These are phyloP conservation scores for Eucalyptus marginata DNA, from an alignment of 345 rosid genomes.

Conservation along the genomic window DNA sequence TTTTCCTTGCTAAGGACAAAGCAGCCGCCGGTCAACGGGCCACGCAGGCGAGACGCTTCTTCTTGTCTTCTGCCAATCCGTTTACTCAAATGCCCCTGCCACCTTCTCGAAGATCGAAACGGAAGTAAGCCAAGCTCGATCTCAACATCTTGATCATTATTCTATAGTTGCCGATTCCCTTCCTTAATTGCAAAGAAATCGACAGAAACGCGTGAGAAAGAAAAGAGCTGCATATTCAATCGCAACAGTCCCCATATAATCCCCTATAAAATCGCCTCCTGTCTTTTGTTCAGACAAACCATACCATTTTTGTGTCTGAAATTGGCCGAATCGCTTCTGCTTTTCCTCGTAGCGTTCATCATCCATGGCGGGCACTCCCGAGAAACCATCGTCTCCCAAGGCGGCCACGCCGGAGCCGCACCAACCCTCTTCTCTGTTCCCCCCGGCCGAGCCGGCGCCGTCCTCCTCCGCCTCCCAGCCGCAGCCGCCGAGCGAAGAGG, in stretches of 20 bases:
- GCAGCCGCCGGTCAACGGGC: not conserved
- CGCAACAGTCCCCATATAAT: fast-evolving
- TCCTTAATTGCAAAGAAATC: not conserved
- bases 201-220: not conserved
- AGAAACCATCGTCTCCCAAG: not conserved
- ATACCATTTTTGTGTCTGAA: not conserved
- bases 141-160: not conserved
- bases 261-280: not conserved
- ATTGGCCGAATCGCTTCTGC: not conserved
- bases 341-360: not conserved
- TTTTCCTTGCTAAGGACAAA: not conserved
- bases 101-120: not conserved
- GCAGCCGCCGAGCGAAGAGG: constrained; percentile 11
- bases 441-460: not conserved
- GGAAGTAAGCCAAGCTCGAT: not conserved
- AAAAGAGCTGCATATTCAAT: not conserved
- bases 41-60: not conserved
- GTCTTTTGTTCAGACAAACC: not conserved
- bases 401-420: not conserved
- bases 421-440: not conserved
- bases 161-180: not conserved
- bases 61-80: not conserved
- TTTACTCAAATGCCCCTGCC: not conserved
- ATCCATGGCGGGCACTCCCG: not conserved
- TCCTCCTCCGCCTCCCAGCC: not conserved